Percentiles rank a stretch among this genome's conserved stretches.
Conservation (phyloP, 495 filamentous ascomycete genomes). For the Cercophora samala region DNA sequence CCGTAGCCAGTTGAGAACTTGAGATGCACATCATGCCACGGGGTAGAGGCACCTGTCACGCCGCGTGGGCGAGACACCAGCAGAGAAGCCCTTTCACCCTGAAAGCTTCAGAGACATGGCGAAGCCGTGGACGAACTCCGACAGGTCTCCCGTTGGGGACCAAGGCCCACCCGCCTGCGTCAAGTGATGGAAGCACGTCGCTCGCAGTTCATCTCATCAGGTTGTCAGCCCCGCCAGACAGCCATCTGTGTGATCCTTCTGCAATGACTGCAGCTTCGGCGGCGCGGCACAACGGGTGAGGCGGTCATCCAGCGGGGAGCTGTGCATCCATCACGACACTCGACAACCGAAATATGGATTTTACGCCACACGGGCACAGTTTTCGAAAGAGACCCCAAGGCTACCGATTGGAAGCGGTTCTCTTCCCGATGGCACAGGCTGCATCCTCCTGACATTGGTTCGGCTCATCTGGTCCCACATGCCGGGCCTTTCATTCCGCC, state of each 20-base stretch:
- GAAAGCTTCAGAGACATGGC: neutral
- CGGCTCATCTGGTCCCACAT: neutral
- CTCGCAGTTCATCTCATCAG: neutral
- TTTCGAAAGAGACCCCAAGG: neutral
- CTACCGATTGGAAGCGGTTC: neutral
- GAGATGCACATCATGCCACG: slow-evolving; percentile 33
- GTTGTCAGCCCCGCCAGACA: neutral
- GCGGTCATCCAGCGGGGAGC: neutral
- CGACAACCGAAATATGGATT: neutral
- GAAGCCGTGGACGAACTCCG: slow-evolving; percentile 4
- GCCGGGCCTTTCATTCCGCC: neutral
- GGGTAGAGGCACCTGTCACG: slow-evolving; percentile 19
- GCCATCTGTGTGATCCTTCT: slow-evolving; percentile 4
- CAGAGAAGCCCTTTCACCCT: no score
- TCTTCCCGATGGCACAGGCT: neutral
- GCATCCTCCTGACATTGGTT: neutral
- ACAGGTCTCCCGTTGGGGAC: neutral
- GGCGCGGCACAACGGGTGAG: slow-evolving; percentile 8
- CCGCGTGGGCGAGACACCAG: slow-evolving; percentile 19
- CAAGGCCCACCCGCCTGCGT: neutral
- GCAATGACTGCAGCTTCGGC: slow-evolving; percentile 3
- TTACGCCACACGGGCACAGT: slow-evolving; percentile 2
- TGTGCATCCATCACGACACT: neutral
- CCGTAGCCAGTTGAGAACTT: neutral
- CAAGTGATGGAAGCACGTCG: no score